A percentile compares a stretch with the other conserved stretches of the same genome.
phyloP scores from a whole-genome alignment of 805 yeast species.

The Wickerhamomyces alni region DNA sequence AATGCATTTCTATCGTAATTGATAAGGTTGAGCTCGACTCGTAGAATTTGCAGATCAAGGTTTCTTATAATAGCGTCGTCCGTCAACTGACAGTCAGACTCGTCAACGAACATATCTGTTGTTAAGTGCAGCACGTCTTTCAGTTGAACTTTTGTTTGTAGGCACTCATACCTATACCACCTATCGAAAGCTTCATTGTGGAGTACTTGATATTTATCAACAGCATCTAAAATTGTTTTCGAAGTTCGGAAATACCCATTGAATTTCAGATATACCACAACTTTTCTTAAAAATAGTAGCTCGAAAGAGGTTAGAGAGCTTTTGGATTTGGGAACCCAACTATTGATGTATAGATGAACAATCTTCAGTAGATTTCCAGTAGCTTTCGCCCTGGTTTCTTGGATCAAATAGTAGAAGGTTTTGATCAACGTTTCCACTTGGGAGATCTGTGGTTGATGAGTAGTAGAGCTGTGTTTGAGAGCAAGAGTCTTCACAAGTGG shows the following conservation, averaged over 20 bases:
- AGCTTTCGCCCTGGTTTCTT: constrained; percentile 28
- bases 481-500: constrained; percentile 11
- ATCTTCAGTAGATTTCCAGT: constrained; percentile 26
- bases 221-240: constrained; percentile 4
- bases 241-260: constrained; percentile 13
- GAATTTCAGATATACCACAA: constrained; percentile 18
- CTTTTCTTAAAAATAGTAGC: constrained; percentile 9
- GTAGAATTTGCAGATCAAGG: constrained; percentile 2
- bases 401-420: constrained; percentile 26
- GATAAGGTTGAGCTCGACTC: constrained; percentile 11
- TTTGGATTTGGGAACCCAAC: constrained; percentile 25
- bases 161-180: constrained; percentile 10
- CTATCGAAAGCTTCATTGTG: constrained; percentile 5
- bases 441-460: constrained; percentile 1
- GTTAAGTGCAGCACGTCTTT: constrained; percentile 5
- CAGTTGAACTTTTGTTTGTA: constrained; percentile 11
- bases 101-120: constrained; percentile 3
- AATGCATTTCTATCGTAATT: constrained; percentile 10
- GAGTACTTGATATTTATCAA: constrained; percentile 9
- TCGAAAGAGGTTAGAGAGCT: constrained; percentile 12
- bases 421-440: constrained; percentile 26
- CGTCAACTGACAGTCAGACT: no score
- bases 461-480: neutral
- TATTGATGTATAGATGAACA: constrained; percentile 23
- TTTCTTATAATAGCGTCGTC: no score